A percentile compares a stretch with the other conserved stretches of the same genome.
Evolutionary conservation across 2,329 filamentous ascomycete genomes (phyloP).

Genomic region (Leptographium galeiforme): DNA sequence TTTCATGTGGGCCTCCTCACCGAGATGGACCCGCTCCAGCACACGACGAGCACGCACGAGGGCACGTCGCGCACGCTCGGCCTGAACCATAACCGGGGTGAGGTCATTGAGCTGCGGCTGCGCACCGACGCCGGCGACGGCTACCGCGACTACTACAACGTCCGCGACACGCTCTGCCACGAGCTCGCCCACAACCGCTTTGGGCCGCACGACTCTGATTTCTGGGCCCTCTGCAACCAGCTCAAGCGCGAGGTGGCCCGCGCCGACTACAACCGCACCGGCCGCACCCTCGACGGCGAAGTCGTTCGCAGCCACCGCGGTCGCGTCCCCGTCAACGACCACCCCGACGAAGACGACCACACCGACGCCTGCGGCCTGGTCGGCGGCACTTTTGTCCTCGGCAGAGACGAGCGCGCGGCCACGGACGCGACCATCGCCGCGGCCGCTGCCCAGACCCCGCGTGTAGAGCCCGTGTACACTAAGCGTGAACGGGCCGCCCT

Average conservation of each 20-base stretch:
- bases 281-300: conserved; percentile 50
- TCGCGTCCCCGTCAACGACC: conserved; percentile 24
- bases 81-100: conserved; percentile 73
- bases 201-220: conserved; percentile 68
- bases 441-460: too few species aligned
- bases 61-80: conserved; percentile 65
- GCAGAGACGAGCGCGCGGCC: conserved; percentile 26
- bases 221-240: conserved; percentile 78
- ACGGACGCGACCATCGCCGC: too few species aligned
- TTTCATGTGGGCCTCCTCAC: conserved; percentile 79
- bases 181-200: conserved; percentile 90
- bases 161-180: conserved; percentile 85
- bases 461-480: too few species aligned
- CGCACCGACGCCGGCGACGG: conserved; percentile 92
- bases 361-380: conserved; percentile 65
- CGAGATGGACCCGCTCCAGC: conserved; percentile 82
- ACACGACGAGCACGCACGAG: conserved; percentile 62
- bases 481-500: too few species aligned
- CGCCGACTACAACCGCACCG: conserved; percentile 65
- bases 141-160: conserved; percentile 83
- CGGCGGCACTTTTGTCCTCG: conserved; percentile 65
- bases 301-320: conserved; percentile 17
- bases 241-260: conserved; percentile 78
- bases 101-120: conserved; percentile 80
- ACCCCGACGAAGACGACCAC: conserved; percentile 37